A percentile compares a stretch with the other conserved stretches of the same genome.
Conservation (phyloP, 1,284 basidiomycete genomes). For the Laetiporus sulphureus region DNA sequence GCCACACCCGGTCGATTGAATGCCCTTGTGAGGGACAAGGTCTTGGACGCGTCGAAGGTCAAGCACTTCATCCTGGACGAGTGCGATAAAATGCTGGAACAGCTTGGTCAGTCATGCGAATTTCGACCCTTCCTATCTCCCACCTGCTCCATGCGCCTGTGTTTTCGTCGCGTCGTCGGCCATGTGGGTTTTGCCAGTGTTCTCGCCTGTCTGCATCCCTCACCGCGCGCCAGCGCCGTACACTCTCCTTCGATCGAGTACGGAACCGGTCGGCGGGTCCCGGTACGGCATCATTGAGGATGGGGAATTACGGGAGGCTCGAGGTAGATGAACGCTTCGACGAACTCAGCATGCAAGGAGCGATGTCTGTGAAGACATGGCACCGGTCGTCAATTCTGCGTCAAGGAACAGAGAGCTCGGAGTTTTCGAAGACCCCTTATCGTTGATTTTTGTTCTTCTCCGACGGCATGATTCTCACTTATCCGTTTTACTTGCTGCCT, state of each 20-base stretch:
- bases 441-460: constrained; percentile 14
- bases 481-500: constrained; percentile 40
- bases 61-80: constrained; percentile 99
- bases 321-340: constrained; percentile 11
- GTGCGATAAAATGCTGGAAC: constrained; percentile 99
- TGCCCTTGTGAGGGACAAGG: constrained; percentile 89
- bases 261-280: constrained; percentile 18
- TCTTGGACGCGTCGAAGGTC: constrained; percentile 87
- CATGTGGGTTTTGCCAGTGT: constrained; percentile 31
- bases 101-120: constrained; percentile 95
- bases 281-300: constrained; percentile 15
- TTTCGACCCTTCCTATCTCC: constrained; percentile 29
- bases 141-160: constrained; percentile 22
- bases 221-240: constrained; percentile 42
- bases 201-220: constrained; percentile 46
- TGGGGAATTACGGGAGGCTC: constrained; percentile 12
- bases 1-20: constrained; percentile 96
- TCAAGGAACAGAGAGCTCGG: constrained; percentile 12
- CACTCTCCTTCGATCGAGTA: constrained; percentile 27
- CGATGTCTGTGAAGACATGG: constrained; percentile 8
- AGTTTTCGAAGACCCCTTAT: constrained; percentile 9
- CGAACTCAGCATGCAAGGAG: constrained; percentile 10
- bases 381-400: constrained; percentile 5
- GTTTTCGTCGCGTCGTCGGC: constrained; percentile 27
- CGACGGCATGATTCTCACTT: constrained; percentile 6